Conservation (phyloP, 2,329 filamentous ascomycete genomes). For the Geoglossum cookeanum region DNA sequence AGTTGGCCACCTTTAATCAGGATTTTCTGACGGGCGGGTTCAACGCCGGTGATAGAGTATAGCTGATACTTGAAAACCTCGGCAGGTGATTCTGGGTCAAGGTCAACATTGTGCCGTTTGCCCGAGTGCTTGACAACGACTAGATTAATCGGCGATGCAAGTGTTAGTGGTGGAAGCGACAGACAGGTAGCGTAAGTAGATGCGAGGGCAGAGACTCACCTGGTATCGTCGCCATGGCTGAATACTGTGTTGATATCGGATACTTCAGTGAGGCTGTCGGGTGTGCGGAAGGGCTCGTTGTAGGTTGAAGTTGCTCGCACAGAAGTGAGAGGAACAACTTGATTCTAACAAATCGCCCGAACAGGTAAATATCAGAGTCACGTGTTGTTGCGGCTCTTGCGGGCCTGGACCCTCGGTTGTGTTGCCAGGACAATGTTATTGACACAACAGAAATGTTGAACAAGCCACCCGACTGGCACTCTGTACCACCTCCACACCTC, state of each 20-base stretch:
- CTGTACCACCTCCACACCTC: not conserved
- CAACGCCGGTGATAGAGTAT: slow-evolving; percentile 86
- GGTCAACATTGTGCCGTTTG: slow-evolving; percentile 85
- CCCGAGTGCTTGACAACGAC: slow-evolving; percentile 90
- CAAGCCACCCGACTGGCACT: slow-evolving; percentile 5
- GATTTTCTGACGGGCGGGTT: slow-evolving; percentile 91
- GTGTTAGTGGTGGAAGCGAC: not conserved
- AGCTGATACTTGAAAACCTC: slow-evolving; percentile 93
- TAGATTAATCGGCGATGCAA: slow-evolving; percentile 18
- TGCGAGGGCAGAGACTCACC: slow-evolving; percentile 19
- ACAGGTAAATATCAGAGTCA: not conserved
- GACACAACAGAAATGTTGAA: not conserved
- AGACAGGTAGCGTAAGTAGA: not conserved
- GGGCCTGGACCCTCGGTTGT: not conserved
- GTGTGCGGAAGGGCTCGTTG: not conserved
- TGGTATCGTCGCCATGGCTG: slow-evolving; percentile 34
- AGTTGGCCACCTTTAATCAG: slow-evolving; percentile 85
- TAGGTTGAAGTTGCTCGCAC: not conserved
- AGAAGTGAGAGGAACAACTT: not conserved
- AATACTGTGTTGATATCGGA: not conserved
- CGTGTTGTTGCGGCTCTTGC: not conserved
- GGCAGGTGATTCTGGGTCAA: slow-evolving; percentile 67
- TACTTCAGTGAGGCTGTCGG: not conserved
- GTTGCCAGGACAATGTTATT: not conserved
- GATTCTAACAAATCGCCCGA: not conserved